Evolutionary conservation across 2,329 filamentous ascomycete genomes (phyloP), one percentile per base, ranked within the genome.

Genomic region (Cladorrhinum sp.): DNA sequence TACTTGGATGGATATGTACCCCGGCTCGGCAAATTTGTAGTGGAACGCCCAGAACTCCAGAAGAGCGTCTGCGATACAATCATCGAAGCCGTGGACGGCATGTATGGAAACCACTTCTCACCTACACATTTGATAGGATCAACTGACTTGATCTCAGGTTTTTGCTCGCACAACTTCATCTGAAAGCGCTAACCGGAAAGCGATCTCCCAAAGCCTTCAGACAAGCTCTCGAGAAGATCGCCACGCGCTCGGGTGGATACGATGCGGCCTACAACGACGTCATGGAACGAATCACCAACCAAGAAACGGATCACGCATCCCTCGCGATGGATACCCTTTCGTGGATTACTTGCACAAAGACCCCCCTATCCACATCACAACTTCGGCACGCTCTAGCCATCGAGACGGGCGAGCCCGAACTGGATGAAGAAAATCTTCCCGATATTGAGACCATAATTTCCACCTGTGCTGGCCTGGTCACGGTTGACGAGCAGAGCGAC

Each of bases 371-470:
- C 1, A 61, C 62, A 0, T 1, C 16, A 1, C 74, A 78, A 54
- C 70, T 79, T 2, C 69, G 68, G 50, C 71, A 78, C 62, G 76
- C 75, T 0, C 67, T 79, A 9, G 75, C 72, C 0, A 66, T 76
- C 0, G 68, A 75, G 20, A 1, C 53, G 5, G 66, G 62, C 0
- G 48, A 67, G 2, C 4, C 45, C 1, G 61, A 68, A 4, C 52
- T 78, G 1, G 69, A 76, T 18, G 27, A 65, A 22, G 69, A 74
- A 0, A 71, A 73, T 29, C 25, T 76, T 0, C 50, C 68, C 0
- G 55, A 67, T 1, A 20, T 69, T 1, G 68, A 70, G 1, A 60
- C 67, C 10, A 62, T 77, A 1, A 57, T 75, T 2, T 71, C 70
- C 1, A 65, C 69, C 0, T 78, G 73, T 60, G 70, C 69, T 18